Evolutionary conservation across 2,329 filamentous ascomycete genomes (phyloP).

Genomic region (Pezicula neosporulosa): DNA sequence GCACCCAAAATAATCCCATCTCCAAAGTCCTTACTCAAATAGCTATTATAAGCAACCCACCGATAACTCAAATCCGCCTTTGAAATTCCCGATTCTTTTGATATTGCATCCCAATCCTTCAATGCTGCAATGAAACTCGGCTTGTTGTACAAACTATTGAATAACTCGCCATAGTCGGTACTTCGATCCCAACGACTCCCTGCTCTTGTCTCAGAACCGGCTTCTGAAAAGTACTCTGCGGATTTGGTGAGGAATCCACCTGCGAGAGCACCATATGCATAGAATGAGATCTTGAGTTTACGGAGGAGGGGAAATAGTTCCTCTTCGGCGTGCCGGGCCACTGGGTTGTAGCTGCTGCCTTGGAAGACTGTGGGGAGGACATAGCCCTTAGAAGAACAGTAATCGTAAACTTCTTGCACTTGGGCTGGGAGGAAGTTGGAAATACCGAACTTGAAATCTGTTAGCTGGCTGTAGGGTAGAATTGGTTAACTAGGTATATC

Average conservation of each 20-base stretch:
- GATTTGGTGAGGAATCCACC: slow-evolving; percentile 51
- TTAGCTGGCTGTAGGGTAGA: too few species aligned
- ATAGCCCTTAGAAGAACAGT: slow-evolving; percentile 23
- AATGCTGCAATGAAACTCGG: not conserved
- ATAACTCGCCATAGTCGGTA: slow-evolving; percentile 8
- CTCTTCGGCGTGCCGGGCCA: slow-evolving; percentile 49
- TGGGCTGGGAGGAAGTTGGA: slow-evolving; percentile 25
- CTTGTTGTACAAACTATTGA: slow-evolving; percentile 20
- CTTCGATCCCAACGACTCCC: too few species aligned
- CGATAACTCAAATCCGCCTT: slow-evolving; percentile 33
- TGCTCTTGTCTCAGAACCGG: too few species aligned
- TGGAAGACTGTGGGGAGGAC: slow-evolving; percentile 29
- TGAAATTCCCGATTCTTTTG: slow-evolving; percentile 24
- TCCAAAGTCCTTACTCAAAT: slow-evolving; percentile 20
- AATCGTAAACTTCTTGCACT: slow-evolving; percentile 21
- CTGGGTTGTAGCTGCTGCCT: slow-evolving; percentile 20
- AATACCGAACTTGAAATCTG: slow-evolving; percentile 23
- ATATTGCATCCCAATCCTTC: slow-evolving; percentile 23
- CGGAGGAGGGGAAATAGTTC: slow-evolving; percentile 54
- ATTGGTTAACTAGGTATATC: not conserved
- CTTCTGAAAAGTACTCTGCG: slow-evolving; percentile 8
- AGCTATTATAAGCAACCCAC: slow-evolving; percentile 30
- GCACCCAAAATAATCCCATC: slow-evolving; percentile 30
- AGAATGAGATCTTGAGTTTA: slow-evolving; percentile 55
- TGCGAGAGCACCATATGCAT: slow-evolving; percentile 61